Percentiles rank a stretch among this genome's conserved stretches.
Evolutionary conservation across 495 filamentous ascomycete species (phyloP).

Genomic region (Talaromyces adpressus): DNA sequence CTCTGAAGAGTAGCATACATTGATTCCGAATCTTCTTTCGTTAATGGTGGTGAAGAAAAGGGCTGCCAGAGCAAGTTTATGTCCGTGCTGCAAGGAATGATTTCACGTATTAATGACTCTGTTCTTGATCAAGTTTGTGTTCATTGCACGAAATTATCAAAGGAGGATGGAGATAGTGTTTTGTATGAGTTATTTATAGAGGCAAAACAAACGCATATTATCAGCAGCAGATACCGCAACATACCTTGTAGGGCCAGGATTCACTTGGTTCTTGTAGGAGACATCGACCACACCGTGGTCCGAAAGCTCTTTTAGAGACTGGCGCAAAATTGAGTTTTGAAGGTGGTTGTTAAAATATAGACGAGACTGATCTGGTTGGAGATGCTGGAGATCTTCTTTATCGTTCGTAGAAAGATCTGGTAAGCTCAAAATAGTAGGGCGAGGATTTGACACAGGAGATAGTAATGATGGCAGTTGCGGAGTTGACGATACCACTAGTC

Average conservation of each 20-base stretch:
- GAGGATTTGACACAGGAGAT: neutral
- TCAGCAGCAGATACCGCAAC: neutral
- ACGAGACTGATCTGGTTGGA: neutral
- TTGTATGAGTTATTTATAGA: neutral
- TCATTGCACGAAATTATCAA: neutral
- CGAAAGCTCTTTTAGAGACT: neutral
- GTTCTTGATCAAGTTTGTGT: neutral
- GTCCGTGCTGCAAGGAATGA: neutral
- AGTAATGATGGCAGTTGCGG: neutral
- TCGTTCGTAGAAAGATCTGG: neutral
- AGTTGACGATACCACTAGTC: neutral
- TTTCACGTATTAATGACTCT: neutral
- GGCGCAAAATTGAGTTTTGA: neutral
- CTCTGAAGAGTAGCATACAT: constrained; percentile 8
- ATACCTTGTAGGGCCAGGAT: neutral
- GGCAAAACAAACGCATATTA: neutral
- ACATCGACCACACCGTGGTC: neutral
- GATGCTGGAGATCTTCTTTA: neutral
- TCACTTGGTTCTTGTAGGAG: neutral
- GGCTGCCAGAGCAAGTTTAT: neutral
- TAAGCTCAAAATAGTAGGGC: neutral
- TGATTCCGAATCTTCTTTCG: neutral
- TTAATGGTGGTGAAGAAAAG: neutral
- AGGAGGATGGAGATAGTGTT: neutral
- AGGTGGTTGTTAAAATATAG: neutral